Evolutionary conservation across 2,329 filamentous ascomycete species (phyloP).

Genomic region (Stachybotrys echinatus): DNA sequence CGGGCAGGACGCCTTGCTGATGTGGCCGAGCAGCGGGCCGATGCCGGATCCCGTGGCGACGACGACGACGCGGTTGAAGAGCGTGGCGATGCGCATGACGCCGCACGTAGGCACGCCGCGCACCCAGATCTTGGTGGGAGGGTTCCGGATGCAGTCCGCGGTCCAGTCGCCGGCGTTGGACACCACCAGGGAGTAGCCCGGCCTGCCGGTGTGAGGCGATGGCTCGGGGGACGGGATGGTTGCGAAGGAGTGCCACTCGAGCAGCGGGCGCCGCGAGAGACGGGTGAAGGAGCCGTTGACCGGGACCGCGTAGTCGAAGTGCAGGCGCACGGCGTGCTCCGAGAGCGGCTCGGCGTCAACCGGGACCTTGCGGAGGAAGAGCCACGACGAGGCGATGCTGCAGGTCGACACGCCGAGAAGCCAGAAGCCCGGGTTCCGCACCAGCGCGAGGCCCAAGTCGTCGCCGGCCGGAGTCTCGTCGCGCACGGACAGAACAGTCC

Average conservation of each 20-base stretch:
- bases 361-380: conserved; percentile 60
- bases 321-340: conserved; percentile 64
- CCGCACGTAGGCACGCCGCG: conserved; percentile 63
- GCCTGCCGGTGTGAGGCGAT: conserved; percentile 13
- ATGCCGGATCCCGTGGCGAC: conserved; percentile 71
- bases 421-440: conserved; percentile 53
- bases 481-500: conserved; percentile 51
- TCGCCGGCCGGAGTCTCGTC: conserved; percentile 28
- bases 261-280: conserved; percentile 56
- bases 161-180: conserved; percentile 77
- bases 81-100: conserved; percentile 60
- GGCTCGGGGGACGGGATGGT: conserved; percentile 56
- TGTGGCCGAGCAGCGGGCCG: conserved; percentile 58
- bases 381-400: conserved; percentile 68
- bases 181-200: conserved; percentile 62
- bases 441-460: conserved; percentile 29
- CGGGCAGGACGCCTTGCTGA: conserved; percentile 43
- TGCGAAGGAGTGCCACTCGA: conserved; percentile 73
- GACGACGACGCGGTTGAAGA: conserved; percentile 61
- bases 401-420: conserved; percentile 59
- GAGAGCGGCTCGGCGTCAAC: conserved; percentile 66
- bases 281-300: conserved; percentile 42
- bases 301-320: conserved; percentile 60
- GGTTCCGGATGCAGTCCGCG: conserved; percentile 52
- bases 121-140: conserved; percentile 60